Conservation (phyloP, 441 rosid genomes). For the Populus tomentosa region DNA sequence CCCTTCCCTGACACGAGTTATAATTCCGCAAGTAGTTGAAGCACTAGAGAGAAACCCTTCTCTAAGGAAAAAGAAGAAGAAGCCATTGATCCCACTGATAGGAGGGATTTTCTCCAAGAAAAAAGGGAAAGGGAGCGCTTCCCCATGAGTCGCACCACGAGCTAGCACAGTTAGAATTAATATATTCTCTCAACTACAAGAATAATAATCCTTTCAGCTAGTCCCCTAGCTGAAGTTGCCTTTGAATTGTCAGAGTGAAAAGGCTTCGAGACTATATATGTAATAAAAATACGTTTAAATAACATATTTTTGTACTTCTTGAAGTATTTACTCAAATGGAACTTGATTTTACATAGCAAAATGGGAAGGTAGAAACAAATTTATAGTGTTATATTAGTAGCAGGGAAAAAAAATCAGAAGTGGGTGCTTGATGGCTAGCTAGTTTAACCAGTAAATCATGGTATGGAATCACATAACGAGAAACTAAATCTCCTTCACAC, state of each 20-base stretch:
- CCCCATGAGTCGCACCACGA: slow-evolving; percentile 1
- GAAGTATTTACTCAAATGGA: background rate
- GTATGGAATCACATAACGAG: too few species aligned
- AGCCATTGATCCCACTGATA: slow-evolving; percentile 69
- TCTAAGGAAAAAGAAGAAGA: slow-evolving; percentile 63
- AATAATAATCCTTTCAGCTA: background rate
- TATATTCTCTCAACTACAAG: background rate
- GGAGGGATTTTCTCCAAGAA: slow-evolving; percentile 75
- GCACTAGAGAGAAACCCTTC: slow-evolving; percentile 74
- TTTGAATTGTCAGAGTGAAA: background rate
- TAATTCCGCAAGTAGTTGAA: slow-evolving; percentile 33
- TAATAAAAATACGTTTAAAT: background rate
- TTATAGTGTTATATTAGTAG: background rate
- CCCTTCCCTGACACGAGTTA: slow-evolving; percentile 30
- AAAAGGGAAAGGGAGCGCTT: slow-evolving; percentile 26
- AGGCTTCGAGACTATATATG: background rate
- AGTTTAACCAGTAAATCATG: background rate
- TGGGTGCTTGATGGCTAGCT: background rate
- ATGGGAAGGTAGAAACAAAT: background rate
- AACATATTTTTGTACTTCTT: background rate
- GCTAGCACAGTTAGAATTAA: background rate
- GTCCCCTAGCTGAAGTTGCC: background rate
- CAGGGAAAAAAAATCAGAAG: background rate
- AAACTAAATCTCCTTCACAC: too few species aligned
- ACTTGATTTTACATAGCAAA: background rate